A percentile compares a stretch with the other conserved stretches of the same genome.
phyloP scores from a whole-genome alignment of 495 filamentous ascomycete genomes.

The Talaromyces thailandensis region DNA sequence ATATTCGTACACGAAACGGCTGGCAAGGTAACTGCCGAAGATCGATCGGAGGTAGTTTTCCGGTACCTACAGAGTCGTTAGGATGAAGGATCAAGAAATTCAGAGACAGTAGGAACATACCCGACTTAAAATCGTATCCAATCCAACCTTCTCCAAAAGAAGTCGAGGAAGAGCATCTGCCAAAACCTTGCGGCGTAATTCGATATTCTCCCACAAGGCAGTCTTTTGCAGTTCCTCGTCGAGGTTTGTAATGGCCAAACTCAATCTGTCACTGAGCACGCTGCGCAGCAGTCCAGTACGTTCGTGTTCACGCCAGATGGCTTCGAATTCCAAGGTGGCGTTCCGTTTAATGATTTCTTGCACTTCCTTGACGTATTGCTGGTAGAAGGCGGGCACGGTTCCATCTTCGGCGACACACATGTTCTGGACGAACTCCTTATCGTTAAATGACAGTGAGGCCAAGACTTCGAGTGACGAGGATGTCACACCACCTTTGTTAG shows the following conservation, averaged over 20 bases:
- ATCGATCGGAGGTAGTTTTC: constrained; percentile 89
- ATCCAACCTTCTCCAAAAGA: constrained; percentile 78
- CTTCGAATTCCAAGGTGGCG: constrained; percentile 89
- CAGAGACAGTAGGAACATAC: constrained; percentile 26
- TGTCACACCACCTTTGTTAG: constrained; percentile 98
- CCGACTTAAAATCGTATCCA: constrained; percentile 75
- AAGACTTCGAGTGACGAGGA: constrained; percentile 97
- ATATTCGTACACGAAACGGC: constrained; percentile 90
- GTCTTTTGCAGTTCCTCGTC: constrained; percentile 93
- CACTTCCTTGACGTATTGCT: constrained; percentile 83
- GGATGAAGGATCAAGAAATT: neutral
- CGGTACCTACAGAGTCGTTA: constrained; percentile 53
- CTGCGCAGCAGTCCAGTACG: constrained; percentile 69
- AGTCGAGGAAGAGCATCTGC: constrained; percentile 78
- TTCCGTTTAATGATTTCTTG: constrained; percentile 85
- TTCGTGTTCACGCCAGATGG: constrained; percentile 91
- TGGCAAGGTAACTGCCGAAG: constrained; percentile 91
- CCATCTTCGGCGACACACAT: constrained; percentile 84
- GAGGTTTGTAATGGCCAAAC: constrained; percentile 82
- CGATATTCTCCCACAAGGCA: constrained; percentile 79
- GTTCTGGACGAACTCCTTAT: constrained; percentile 74
- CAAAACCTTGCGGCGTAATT: constrained; percentile 68
- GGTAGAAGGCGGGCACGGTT: constrained; percentile 79
- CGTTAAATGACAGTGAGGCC: constrained; percentile 88
- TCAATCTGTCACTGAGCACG: constrained; percentile 80